Percentiles rank a stretch among this genome's conserved stretches.
Conservation (phyloP, 2,329 filamentous ascomycete species). For the Tolypocladium guangdongense region DNA sequence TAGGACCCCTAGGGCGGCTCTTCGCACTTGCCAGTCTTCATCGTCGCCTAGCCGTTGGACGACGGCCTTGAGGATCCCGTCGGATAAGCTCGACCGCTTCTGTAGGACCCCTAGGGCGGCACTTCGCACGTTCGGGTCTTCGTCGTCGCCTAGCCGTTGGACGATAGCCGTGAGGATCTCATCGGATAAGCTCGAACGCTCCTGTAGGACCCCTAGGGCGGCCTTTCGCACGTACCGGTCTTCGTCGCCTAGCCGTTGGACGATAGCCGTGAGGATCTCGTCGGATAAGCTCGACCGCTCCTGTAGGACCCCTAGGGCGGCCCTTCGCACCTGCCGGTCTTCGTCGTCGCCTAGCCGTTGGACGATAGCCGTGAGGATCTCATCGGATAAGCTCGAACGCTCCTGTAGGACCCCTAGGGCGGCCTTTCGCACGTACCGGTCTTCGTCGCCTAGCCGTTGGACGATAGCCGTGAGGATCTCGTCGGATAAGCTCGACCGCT, state of each 20-base stretch:
- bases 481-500: not conserved
- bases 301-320: not conserved
- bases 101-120: not conserved
- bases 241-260: too few species aligned
- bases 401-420: not conserved
- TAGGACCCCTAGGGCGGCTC: not conserved
- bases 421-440: not conserved
- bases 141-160: not conserved
- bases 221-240: not conserved
- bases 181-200: not conserved
- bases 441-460: not conserved
- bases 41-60: not conserved
- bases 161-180: not conserved
- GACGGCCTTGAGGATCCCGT: not conserved
- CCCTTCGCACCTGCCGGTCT: not conserved
- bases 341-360: not conserved
- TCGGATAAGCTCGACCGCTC: not conserved
- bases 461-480: not conserved
- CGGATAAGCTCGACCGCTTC: not conserved
- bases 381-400: not conserved
- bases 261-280: not conserved
- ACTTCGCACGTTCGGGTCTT: not conserved
- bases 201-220: not conserved
- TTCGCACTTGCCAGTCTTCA: not conserved
- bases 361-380: not conserved